Evolutionary conservation across 2,329 filamentous ascomycete genomes (phyloP), one percentile per base, ranked within the genome.

Genomic region (Colletotrichum caudatum): DNA sequence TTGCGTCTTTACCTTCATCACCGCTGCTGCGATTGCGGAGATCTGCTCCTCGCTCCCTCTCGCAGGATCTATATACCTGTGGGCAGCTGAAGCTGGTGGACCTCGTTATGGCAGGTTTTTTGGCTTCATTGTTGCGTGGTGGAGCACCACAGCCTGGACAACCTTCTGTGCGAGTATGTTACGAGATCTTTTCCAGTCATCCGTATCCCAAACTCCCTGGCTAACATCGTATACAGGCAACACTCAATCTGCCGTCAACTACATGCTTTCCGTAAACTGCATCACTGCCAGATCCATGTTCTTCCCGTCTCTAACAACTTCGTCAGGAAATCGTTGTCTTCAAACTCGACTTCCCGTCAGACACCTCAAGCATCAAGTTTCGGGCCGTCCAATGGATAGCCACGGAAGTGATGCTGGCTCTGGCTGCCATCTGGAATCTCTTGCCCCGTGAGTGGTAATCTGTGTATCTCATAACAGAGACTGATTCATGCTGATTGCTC

Each of bases 41-140:
- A 86, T 89, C 50, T 90, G 88, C 75, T 89, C 88, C 29, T 88
- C 88, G 3, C 84, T 88, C 3, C 88, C 88, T 0, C 84, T 88
- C 2, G 87, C 88, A 16, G 88, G 88, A 0, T 89, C 87, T 2
- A 90, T 90, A 75, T 90, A 89, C 72, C 82, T 90, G 23, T 89
- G 88, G 88, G 88, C 88, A n/a, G 88, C 88, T 51, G 88, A 89
- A 74, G 82, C 87, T 23, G 88, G 87, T 54, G 88, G 88, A 6
- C 85, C 84, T 35, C 82, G 82, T 29, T 89, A 82, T 74, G 87
- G 88, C n/a, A 79, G 88, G 37, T 79, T 90, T 0, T 83, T 89
- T 65, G 88, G 88, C 23, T 89, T 89, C 76, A 79, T 89, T n/a
- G 88, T 89, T n/a, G 88, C 88, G 0, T 90, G 88, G 88, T 90